A percentile compares a stretch with the other conserved stretches of the same genome.
Conservation (phyloP, 73 alveolate genomes). For the Stentor roeselii region DNA sequence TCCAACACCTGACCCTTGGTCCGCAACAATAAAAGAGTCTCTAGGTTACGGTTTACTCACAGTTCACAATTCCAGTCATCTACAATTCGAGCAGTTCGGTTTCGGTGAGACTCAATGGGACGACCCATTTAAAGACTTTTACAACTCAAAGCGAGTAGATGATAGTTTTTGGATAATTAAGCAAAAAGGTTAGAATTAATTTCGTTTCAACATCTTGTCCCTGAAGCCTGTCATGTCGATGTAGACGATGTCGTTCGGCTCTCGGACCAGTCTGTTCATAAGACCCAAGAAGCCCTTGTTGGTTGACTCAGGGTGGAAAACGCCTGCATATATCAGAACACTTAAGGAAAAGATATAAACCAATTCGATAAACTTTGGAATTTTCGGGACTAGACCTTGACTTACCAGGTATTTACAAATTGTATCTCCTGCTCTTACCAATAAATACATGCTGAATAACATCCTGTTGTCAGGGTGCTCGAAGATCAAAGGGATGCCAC, state of each 20-base stretch:
- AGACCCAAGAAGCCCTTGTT: not conserved
- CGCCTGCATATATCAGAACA: not conserved
- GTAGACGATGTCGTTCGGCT: not conserved
- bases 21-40: not conserved
- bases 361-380: not conserved
- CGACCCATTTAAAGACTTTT: not conserved
- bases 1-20: not conserved
- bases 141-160: not conserved
- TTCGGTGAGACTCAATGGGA: conserved; percentile 14
- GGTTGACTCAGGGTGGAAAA: not conserved
- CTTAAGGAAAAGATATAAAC: not conserved
- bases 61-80: not conserved
- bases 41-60: not conserved
- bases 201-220: not conserved
- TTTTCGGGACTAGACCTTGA: not conserved
- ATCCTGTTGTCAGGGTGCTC: not conserved
- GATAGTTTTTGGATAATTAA: conserved; percentile 6
- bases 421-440: conserved; percentile 15
- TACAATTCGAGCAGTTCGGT: not conserved
- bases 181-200: too few relatives aligned
- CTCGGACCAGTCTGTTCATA: not conserved
- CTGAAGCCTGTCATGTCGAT: not conserved
- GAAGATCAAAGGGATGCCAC: not conserved
- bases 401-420: not conserved
- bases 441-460: not conserved